These are phyloP conservation scores for Phytophthora vignae DNA, from an alignment of 352 stramenopile genomes.

Conservation along the genomic window DNA sequence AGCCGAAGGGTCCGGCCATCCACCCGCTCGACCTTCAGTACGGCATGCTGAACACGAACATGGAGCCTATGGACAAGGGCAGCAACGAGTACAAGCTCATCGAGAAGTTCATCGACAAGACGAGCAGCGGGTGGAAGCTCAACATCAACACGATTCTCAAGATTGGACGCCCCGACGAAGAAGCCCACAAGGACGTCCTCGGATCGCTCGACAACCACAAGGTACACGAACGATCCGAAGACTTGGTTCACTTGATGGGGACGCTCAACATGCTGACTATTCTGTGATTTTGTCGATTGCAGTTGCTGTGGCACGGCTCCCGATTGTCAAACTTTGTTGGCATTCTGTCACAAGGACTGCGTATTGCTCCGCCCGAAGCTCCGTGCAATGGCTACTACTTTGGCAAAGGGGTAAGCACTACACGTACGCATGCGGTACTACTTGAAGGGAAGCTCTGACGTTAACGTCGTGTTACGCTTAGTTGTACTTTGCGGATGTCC, in stretches of 20 bases:
- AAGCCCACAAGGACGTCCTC: slow-evolving; percentile 47
- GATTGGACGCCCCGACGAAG: slow-evolving; percentile 54
- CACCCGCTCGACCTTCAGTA: slow-evolving; percentile 69
- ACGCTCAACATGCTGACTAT: not conserved
- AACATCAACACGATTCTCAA: slow-evolving; percentile 64
- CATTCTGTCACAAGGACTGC: slow-evolving; percentile 73
- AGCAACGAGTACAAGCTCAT: slow-evolving; percentile 65
- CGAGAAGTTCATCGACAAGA: slow-evolving; percentile 68
- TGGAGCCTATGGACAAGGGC: slow-evolving; percentile 48
- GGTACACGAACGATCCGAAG: slow-evolving; percentile 23
- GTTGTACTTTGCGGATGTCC: slow-evolving; percentile 78
- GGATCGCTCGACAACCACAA: slow-evolving; percentile 63
- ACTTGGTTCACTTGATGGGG: not conserved
- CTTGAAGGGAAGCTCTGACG: not conserved
- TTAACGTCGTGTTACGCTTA: slow-evolving; percentile 4
- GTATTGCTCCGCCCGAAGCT: slow-evolving; percentile 72
- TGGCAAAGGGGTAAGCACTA: slow-evolving; percentile 59
- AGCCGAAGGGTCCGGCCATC: slow-evolving; percentile 22
- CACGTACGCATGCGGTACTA: not conserved
- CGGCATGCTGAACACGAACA: slow-evolving; percentile 53
- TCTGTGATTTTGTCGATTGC: not conserved
- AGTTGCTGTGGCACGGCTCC: slow-evolving; percentile 72
- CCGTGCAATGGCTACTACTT: slow-evolving; percentile 70
- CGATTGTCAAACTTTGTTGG: slow-evolving; percentile 70
- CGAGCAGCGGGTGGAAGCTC: slow-evolving; percentile 50